phyloP scores from a whole-genome alignment of 2,329 filamentous ascomycete species.

The Ampelomyces quisqualis region DNA sequence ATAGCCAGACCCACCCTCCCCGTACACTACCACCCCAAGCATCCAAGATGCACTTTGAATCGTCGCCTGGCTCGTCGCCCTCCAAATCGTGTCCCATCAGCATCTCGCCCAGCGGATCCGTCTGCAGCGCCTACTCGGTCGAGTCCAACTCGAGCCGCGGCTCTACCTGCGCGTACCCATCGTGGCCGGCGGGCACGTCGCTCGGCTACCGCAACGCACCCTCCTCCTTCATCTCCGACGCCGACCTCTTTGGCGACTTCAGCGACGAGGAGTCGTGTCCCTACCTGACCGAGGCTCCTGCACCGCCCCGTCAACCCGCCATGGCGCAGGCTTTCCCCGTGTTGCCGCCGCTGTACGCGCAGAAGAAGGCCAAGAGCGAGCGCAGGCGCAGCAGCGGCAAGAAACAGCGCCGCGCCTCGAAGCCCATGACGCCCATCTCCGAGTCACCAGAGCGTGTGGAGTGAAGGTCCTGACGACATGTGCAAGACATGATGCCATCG shows the following conservation, averaged over 20 bases:
- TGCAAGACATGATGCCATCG: neutral
- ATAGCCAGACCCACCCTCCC: constrained; percentile 29
- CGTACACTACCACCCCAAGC: constrained; percentile 14
- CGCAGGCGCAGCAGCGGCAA: constrained; percentile 44
- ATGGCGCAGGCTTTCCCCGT: constrained; percentile 42
- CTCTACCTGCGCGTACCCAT: constrained; percentile 45
- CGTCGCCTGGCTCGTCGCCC: constrained; percentile 40
- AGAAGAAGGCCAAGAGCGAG: constrained; percentile 45
- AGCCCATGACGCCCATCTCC: constrained; percentile 47
- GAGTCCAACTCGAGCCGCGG: constrained; percentile 32
- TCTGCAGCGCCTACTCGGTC: constrained; percentile 41
- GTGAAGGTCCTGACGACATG: constrained; percentile 23
- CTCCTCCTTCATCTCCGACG: constrained; percentile 47
- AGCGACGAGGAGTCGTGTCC: constrained; percentile 36
- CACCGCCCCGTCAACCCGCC: constrained; percentile 42
- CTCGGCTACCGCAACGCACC: constrained; percentile 42
- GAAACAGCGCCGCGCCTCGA: constrained; percentile 44
- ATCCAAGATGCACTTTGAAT: constrained; percentile 40
- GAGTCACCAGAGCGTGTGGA: constrained; percentile 44
- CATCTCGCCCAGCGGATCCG: constrained; percentile 35
- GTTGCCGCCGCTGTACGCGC: constrained; percentile 43
- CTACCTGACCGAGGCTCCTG: constrained; percentile 44
- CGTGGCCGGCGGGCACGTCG: constrained; percentile 43
- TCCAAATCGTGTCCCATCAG: constrained; percentile 44
- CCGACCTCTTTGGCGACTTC: constrained; percentile 45